Base-by-base conservation (phyloP, 1,139 yeast genomes). In the Hyphopichia fennica region DNA sequence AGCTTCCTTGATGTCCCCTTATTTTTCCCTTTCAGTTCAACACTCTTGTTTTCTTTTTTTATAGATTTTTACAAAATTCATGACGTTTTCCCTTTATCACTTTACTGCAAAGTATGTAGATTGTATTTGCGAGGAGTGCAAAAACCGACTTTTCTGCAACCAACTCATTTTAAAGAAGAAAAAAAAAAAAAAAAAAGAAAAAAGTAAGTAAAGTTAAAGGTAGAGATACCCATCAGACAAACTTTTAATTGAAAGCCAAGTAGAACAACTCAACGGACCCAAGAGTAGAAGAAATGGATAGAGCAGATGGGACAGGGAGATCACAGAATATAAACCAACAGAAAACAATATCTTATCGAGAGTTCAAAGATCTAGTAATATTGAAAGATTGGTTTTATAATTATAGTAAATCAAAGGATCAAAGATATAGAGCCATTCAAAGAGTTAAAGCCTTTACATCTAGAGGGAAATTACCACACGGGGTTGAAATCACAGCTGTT, bases 381-480 rank as follows among this genome's bases (percentile, higher is more conserved):
- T 70, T 89, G 34, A 77, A 79, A 43, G 65, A 65, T 10, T 78
- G 86, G 79, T 84, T 87, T 54, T 87, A 77, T 52, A 67, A 73
- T 28, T 62, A 61, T 17, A 46, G 56, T 19, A 58, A 49, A 1
- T 39, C 47, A 3, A 48, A 45, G 1, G 76, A 69, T 39, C 41
- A 46, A 17, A 53, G 66, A 45, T 43, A 30, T 28, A 48, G 62
- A 35, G 78, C 75, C 8, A 67, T 82, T 35, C 55, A 56, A 16
- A 60, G 78, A 41, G 95, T 86, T 3, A 60, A 62, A 40, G 68
- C 69, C 1, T 53, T 69, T 35, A 52, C 55, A 18, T 62, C 74
- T 6, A 55, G 77, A 42, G 77, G 77, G 11, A 62, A 59, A 46
- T 43, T 73, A n/a, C 78, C 79, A 3, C 79, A 73, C 51, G 77